Evolutionary conservation across 1,139 yeast species (phyloP).

Genomic region (Kodamaea ohmeri): DNA sequence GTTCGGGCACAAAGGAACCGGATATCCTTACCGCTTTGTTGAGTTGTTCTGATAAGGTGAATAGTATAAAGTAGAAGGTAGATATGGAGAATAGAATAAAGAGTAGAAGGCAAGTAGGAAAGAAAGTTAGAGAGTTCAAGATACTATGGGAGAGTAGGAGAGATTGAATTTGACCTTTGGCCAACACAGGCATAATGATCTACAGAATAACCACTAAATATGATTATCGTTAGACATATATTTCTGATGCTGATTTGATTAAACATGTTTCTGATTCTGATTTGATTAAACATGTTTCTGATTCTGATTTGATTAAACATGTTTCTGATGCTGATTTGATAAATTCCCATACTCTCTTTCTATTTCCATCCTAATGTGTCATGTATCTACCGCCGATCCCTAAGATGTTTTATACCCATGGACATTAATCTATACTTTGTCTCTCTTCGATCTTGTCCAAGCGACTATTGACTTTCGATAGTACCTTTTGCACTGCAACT

Average conservation of each 20-base stretch:
- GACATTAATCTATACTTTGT: not conserved
- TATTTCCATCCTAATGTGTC: no score
- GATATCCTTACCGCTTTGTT: conserved; percentile 58
- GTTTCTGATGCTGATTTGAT: no score
- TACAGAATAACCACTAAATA: no score
- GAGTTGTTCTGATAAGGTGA: conserved; percentile 18
- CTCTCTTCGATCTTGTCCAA: conserved; percentile 11
- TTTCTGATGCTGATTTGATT: no score
- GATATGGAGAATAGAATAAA: not conserved
- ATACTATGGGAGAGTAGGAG: not conserved
- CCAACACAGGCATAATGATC: no score
- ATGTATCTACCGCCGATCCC: not conserved
- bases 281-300: no score
- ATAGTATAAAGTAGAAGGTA: not conserved
- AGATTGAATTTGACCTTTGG: no score
- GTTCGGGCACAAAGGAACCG: conserved; percentile 56
- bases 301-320: no score
- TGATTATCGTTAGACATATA: no score
- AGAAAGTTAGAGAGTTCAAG: not conserved
- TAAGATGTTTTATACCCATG: not conserved
- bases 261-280: no score
- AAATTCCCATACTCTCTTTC: no score
- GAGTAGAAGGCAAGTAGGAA: not conserved
- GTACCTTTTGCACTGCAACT: conserved; percentile 25
- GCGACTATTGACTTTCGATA: conserved; percentile 36